These are phyloP conservation scores for Pythium aphanidermatum DNA, from an alignment of 352 stramenopile genomes.

Conservation along the genomic window DNA sequence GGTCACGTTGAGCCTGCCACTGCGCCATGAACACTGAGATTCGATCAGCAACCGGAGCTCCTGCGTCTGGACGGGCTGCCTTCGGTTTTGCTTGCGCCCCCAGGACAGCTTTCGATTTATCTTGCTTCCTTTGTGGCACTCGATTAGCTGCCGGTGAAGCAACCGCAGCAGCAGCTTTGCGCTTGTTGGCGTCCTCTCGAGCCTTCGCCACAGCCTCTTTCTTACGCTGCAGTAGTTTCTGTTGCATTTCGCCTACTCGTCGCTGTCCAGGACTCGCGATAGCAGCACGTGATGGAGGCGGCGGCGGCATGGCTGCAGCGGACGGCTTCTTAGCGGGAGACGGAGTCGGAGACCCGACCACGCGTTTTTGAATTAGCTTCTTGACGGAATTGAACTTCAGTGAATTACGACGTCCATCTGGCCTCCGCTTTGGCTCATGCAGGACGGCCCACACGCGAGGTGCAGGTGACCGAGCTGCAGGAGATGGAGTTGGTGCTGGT, in stretches of 20 bases:
- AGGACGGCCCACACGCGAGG: background rate
- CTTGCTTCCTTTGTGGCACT: background rate
- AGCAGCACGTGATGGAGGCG: background rate
- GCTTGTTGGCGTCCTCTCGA: constrained; percentile 1
- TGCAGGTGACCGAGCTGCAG: background rate
- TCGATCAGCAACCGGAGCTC: constrained; percentile 20
- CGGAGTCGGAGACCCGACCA: background rate
- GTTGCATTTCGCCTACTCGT: constrained; percentile 1
- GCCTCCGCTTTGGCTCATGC: background rate
- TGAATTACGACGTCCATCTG: background rate
- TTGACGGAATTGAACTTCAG: constrained; percentile 8
- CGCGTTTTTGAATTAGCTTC: constrained; percentile 1
- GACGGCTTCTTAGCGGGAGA: background rate
- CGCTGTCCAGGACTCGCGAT: background rate
- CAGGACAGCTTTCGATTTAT: background rate
- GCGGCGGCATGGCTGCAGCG: background rate
- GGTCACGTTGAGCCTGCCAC: constrained; percentile 15
- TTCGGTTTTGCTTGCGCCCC: constrained; percentile 2
- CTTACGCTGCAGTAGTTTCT: constrained; percentile 7
- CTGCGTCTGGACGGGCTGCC: background rate
- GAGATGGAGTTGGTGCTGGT: no score
- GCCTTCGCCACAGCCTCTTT: constrained; percentile 1
- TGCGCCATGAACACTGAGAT: constrained; percentile 44
- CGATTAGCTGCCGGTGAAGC: no score
- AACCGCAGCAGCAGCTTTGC: no score